Base-by-base conservation (phyloP, 78 protist species). In the Speleostelium caveatum region DNA sequence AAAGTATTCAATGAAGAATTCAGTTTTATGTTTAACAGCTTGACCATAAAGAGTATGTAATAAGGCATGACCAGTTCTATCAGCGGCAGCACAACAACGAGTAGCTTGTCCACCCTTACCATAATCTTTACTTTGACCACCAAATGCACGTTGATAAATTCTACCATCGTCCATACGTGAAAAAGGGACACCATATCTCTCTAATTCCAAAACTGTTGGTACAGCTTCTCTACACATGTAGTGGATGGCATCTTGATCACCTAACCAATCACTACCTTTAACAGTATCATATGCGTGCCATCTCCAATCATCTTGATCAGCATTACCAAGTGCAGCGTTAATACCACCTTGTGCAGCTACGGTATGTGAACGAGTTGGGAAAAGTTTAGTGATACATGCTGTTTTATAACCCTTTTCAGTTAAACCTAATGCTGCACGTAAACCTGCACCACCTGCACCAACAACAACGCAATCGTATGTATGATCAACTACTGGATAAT, bases 371-470 rank as follows among this genome's bases (percentile, higher is more conserved):
- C 99, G 98, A 3, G 99, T 98, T 17, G 99, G 99, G 96, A 96
- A 99, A 33, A 99, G 95, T 94, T 98, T 98, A 19, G 98, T 78
- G 58, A 99, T 86, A 91, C 99, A 98, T 7, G 99, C 99, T 1
- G 96, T 93, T 58, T 96, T 94, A 87, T 93, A 95, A 30, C 99
- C 99, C 21, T 92, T 83, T 61, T 96, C 95, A 22, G 98, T 95
- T 30, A 98, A 92, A 21, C 99, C 99, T 35, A 97, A 88, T 28
- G 99, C 99, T 0, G 99, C 99, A 32, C 99, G 96, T 21, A 99
- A 96, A 10, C 99, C 99, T 1, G 99, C 99, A 39, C 99, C 99
- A n/a, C 99, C 99, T 14, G 99, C 99, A 62, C 99, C 99, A 16
- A 99, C 99, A 4, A 99, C 99, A 26, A 99, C 94, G 17, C 97